Conservation (phyloP, 495 filamentous ascomycete genomes). For the Entonaema liquescens region DNA sequence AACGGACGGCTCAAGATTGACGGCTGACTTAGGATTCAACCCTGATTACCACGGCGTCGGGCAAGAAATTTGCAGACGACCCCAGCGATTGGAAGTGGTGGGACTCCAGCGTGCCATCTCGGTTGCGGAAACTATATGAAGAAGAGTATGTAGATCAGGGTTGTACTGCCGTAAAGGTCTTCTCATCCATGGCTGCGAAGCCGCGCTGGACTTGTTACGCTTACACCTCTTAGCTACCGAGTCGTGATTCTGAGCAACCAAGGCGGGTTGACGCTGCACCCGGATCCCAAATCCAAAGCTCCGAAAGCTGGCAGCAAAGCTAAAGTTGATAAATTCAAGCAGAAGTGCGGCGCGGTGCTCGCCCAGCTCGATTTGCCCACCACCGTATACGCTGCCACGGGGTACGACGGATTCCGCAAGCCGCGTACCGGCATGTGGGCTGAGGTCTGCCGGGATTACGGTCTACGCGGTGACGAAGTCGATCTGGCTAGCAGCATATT, state of each 20-base stretch:
- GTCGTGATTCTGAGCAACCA: constrained; percentile 90
- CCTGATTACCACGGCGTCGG: constrained; percentile 79
- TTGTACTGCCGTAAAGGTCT: background rate
- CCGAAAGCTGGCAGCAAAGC: constrained; percentile 67
- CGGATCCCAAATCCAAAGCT: constrained; percentile 68
- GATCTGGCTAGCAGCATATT: constrained; percentile 78
- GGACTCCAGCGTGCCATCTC: constrained; percentile 73
- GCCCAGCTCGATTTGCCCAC: constrained; percentile 77
- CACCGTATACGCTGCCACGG: constrained; percentile 85
- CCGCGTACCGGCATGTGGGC: constrained; percentile 90
- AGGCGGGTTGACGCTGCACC: constrained; percentile 75
- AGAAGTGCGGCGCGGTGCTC: constrained; percentile 75
- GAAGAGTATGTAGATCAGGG: constrained; percentile 66
- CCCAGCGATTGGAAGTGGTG: constrained; percentile 95
- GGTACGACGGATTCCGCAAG: constrained; percentile 82
- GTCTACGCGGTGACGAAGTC: constrained; percentile 68
- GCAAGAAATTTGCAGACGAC: constrained; percentile 76
- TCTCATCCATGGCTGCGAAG: background rate
- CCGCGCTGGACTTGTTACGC: background rate
- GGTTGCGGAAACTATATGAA: constrained; percentile 68
- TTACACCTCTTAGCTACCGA: constrained; percentile 64
- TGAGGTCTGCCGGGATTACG: constrained; percentile 78
- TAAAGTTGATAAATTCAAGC: constrained; percentile 78
- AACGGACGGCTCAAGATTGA: background rate
- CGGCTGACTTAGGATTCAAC: constrained; percentile 76